phyloP scores from a whole-genome alignment of 2,329 filamentous ascomycete species.

The Colletotrichum shisoi region DNA sequence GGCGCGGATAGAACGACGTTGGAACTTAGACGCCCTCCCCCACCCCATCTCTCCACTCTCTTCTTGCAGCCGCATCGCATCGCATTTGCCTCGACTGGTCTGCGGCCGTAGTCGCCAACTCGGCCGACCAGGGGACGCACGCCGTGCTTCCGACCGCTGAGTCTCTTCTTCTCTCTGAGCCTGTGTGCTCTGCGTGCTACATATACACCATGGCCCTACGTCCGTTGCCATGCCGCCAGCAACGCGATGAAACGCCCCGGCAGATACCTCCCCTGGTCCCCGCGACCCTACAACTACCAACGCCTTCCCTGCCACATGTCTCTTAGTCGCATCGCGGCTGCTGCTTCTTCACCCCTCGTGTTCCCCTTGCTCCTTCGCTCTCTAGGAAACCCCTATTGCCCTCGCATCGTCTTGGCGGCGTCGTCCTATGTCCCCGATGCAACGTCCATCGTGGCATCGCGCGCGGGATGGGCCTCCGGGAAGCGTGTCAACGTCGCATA shows the following conservation, averaged over 20 bases:
- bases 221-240: constrained; percentile 8
- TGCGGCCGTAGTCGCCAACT: constrained; percentile 33
- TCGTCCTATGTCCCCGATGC: constrained; percentile 1
- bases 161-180: constrained; percentile 3
- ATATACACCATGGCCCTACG: constrained; percentile 30
- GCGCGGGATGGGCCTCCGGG: constrained; percentile 18
- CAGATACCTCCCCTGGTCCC: constrained; percentile 22
- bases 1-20: constrained; percentile 31
- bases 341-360: constrained; percentile 36
- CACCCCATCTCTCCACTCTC: constrained; percentile 4
- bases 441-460: constrained; percentile 6
- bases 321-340: constrained; percentile 29
- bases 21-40: constrained; percentile 36
- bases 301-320: constrained; percentile 30
- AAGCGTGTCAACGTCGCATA: constrained; percentile 34
- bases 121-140: constrained; percentile 31
- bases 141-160: constrained; percentile 29
- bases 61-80: constrained; percentile 24
- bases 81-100: constrained; percentile 24
- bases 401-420: not conserved
- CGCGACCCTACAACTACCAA: constrained; percentile 21
- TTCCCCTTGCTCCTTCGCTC: constrained; percentile 17
- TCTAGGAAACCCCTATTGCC: constrained; percentile 8
- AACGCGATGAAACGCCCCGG: constrained; percentile 29
- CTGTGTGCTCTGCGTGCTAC: constrained; percentile 16